These are phyloP conservation scores for Setaria viridis DNA, from an alignment of 202 grass and related monocot genomes.

Conservation along the genomic window DNA sequence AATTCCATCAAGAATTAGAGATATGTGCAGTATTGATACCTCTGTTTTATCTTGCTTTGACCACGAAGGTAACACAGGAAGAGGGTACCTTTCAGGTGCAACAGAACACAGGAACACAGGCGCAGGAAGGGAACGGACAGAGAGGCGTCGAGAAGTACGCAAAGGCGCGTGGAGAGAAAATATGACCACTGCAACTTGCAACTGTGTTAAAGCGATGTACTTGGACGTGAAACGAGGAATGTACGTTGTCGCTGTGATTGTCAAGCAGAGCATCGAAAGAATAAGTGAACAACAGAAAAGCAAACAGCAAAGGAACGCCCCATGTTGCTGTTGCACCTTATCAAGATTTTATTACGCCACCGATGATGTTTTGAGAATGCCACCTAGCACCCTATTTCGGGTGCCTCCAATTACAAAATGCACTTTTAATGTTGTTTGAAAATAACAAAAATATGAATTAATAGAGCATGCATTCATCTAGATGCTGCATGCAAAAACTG, in stretches of 20 bases:
- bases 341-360: not conserved
- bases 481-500: not conserved
- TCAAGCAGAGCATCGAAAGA: not conserved
- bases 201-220: not conserved
- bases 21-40: not conserved
- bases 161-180: not conserved
- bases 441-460: not conserved
- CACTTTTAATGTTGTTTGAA: not conserved
- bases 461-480: no score
- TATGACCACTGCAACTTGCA: not conserved
- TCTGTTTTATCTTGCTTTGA: not conserved
- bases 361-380: not conserved
- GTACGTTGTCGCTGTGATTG: no score
- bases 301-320: not conserved
- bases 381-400: slow-evolving; percentile 3
- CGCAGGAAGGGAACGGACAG: not conserved
- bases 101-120: not conserved
- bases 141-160: not conserved
- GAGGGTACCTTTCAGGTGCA: not conserved
- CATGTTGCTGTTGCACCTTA: not conserved
- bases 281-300: not conserved
- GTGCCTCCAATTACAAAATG: not conserved
- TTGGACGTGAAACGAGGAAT: not conserved
- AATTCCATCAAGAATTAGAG: not conserved
- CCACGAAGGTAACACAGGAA: not conserved